Evolutionary conservation across 257 asterid species (phyloP), one percentile per base, ranked within the genome.

Genomic region (Coffea canephora): DNA sequence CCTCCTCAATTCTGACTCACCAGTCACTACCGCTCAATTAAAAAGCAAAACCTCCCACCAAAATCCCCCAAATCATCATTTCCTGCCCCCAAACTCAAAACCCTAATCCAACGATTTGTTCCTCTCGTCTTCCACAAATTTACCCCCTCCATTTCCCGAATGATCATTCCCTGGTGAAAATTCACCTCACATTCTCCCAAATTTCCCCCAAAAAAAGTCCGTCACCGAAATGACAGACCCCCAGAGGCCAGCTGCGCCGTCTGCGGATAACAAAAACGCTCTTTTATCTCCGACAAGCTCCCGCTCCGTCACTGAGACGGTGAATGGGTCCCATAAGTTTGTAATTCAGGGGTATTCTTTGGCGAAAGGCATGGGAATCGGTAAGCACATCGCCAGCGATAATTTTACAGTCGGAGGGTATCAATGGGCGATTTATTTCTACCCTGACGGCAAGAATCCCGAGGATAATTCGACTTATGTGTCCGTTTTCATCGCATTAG

Each of bases 371-470:
- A 91, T 92, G 94, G 97, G 97, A 9, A 75, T 93, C 7, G 97
- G 97, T 0, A 92, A 92, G 71, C 94, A 90, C 86, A 91, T 93
- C 74, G 95, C 96, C 18, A 90, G 96, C 89, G 92, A 91, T 7
- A 89, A 91, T 83, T 91, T 93, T 82, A 87, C 92, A 75, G 93
- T 92, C 6, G 97, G 96, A 19, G 97, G 96, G 25, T 90, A 86
- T 21, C 90, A 92, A 74, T 92, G 97, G 97, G 97, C 94, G 72
- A 91, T 92, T 86, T 90, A 92, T 90, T 92, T 92, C 79, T 92
- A 92, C 73, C 97, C 97, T 2, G 97, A 92, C 70, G 97, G 96
- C 34, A 92, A 92, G 31, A 92, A 91, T 54, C 95, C 92, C 0
- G 97, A 93, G 85, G 97, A 93, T 80, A 93, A 89, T 83, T 89